phyloP scores from a whole-genome alignment of 192 early-diverging fungal genomes.

The Chytriomyces sp. region DNA sequence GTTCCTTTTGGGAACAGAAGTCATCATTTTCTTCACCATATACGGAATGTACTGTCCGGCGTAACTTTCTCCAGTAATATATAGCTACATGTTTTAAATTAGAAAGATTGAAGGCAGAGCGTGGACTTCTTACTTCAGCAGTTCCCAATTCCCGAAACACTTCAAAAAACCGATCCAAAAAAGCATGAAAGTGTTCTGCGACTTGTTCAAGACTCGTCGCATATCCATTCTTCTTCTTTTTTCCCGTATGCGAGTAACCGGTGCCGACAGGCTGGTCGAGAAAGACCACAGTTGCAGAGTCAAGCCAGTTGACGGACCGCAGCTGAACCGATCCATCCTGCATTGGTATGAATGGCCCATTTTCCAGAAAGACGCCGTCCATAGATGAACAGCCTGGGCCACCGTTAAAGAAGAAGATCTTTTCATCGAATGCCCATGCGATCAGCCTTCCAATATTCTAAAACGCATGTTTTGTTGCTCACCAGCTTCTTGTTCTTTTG shows the following conservation, averaged over 20 bases:
- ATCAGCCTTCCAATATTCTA: slow-evolving; percentile 96
- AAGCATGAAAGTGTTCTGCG: slow-evolving; percentile 49
- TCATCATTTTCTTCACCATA: slow-evolving; percentile 58
- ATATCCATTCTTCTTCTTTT: slow-evolving; percentile 28
- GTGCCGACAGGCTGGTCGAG: slow-evolving; percentile 40
- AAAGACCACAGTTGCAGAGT: slow-evolving; percentile 19
- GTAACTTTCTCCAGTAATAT: slow-evolving; percentile 72
- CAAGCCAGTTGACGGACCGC: slow-evolving; percentile 1
- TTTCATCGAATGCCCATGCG: no score
- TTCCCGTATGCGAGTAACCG: slow-evolving; percentile 9
- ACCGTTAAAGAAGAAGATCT: slow-evolving; percentile 40
- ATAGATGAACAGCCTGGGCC: slow-evolving; percentile 43
- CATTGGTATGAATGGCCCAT: slow-evolving; percentile 62
- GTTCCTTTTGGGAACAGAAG: slow-evolving; percentile 16
- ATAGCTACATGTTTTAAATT: slow-evolving; percentile 42
- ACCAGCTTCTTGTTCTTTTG: neutral
- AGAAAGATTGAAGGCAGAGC: no score
- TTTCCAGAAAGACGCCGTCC: slow-evolving; percentile 35
- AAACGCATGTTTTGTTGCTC: slow-evolving; percentile 65
- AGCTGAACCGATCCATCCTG: neutral
- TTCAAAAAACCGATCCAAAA: slow-evolving; percentile 59
- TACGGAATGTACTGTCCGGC: slow-evolving; percentile 76
- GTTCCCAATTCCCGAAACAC: slow-evolving; percentile 51
- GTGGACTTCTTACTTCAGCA: neutral
- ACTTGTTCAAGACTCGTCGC: slow-evolving; percentile 27